Base-by-base conservation (phyloP, 345 rosid genomes). In the Citrus mangshanensis region DNA sequence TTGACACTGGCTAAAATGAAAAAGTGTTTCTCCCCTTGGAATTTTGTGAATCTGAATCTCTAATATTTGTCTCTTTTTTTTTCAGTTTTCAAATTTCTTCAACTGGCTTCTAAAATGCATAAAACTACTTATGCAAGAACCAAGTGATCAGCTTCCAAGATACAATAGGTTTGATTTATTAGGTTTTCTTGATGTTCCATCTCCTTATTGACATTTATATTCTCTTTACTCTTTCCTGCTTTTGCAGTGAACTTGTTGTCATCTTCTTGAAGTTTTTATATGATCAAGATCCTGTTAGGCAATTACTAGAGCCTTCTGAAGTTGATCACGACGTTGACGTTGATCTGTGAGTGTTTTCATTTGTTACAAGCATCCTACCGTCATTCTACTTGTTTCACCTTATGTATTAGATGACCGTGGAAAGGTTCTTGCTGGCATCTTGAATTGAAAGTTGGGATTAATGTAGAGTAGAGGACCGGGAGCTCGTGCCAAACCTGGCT, bases 231-330 rank as follows among this genome's bases (percentile, higher is more conserved):
- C 68, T 63, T 68, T 82, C 54, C 64, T 22, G 18, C 28, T 84
- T 86, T 83, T 65, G 87, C 98, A 95, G 98, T 63, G 98, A 95
- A 84, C 98, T 95, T 71, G 86, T 93, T 73, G 88, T 92, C 77
- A 85, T 91, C 82, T 95, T 95, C 92, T 88, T 95, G 87, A 93
- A 95, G 88, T 88, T 90, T 87, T 84, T 95, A 62, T 93, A 90
- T 78, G 93, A 95, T 85, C 98, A 93, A 90, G 98, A 92, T 88
- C 97, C 98, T 24, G 93, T 92, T 46, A 90, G 82, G 89, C 89
- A 87, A 75, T 84, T 93, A 74, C 78, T 92, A 81, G 93, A 90
- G 71, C 85, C 81, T 70, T 84, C 95, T 79, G 93, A 89, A 82
- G 86, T 77, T 78, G 91, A 85, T 81, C 82, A 79, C 72, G 81